These are phyloP conservation scores for Hypoxylon lenormandii DNA, from an alignment of 495 filamentous ascomycete species.

Conservation along the genomic window DNA sequence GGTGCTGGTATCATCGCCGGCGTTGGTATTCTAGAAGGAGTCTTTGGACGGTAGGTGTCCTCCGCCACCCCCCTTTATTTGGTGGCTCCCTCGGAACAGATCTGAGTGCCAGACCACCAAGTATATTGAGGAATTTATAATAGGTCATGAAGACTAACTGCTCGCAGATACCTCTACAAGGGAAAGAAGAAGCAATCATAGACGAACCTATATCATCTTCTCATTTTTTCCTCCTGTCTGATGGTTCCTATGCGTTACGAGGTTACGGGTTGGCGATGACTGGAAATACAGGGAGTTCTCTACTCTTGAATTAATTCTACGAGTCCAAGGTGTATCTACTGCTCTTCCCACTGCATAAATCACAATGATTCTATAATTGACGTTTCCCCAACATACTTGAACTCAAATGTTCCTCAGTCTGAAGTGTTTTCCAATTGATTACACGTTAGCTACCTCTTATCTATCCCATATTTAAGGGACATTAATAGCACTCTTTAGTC, in stretches of 20 bases:
- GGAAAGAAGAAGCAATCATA: constrained; percentile 56
- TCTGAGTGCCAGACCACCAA: background rate
- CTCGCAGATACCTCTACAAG: constrained; percentile 54
- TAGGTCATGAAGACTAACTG: constrained; percentile 11
- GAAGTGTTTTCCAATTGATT: background rate
- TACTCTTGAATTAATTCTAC: constrained; percentile 27
- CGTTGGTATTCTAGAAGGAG: constrained; percentile 57
- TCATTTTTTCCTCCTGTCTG: background rate
- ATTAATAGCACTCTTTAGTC: no score
- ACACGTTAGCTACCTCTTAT: no score
- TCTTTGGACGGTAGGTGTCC: constrained; percentile 55
- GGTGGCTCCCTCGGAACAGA: background rate
- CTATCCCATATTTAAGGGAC: no score
- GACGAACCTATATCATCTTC: background rate
- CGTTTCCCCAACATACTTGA: background rate
- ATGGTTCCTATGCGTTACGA: constrained; percentile 17
- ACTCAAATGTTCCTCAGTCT: background rate
- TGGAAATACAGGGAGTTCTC: constrained; percentile 18
- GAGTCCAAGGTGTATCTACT: constrained; percentile 27
- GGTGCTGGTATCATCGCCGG: constrained; percentile 65
- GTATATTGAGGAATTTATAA: background rate
- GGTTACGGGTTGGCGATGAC: constrained; percentile 9
- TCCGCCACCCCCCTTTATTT: background rate
- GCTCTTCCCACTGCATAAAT: constrained; percentile 9
- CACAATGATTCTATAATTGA: constrained; percentile 2